Conservation (phyloP, 768 basidiomycete species). For the Lactarius indigo region DNA sequence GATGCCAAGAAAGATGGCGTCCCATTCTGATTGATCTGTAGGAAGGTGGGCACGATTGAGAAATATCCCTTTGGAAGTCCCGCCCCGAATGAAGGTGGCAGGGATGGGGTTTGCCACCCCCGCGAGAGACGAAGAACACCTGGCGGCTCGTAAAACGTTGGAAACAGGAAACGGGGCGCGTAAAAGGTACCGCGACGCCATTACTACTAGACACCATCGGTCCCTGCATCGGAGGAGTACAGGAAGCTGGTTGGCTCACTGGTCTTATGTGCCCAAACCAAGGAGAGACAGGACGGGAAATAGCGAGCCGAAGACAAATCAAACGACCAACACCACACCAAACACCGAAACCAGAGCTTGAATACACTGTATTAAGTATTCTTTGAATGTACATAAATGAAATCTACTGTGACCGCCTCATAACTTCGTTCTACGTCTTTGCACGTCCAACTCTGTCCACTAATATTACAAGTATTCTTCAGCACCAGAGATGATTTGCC, state of each 20-base stretch:
- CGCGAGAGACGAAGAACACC: conserved; percentile 14
- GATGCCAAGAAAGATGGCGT: conserved; percentile 58
- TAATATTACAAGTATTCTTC: conserved; percentile 19
- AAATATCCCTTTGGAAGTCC: conserved; percentile 77
- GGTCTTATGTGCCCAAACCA: not conserved
- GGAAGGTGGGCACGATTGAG: conserved; percentile 55
- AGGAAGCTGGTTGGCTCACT: conserved; percentile 15
- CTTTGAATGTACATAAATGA: not conserved
- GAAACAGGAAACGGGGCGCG: not conserved
- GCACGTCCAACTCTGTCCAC: conserved; percentile 34
- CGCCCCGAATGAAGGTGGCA: conserved; percentile 59
- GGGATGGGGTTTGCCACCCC: conserved; percentile 34
- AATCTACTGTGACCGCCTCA: not conserved
- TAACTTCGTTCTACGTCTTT: conserved; percentile 16
- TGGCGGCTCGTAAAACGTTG: not conserved
- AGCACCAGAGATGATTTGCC: not conserved
- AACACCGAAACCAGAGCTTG: not conserved
- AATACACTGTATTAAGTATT: not conserved
- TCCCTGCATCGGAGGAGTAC: not conserved
- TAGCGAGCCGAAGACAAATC: not conserved
- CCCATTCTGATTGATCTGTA: conserved; percentile 47
- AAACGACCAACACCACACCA: not conserved
- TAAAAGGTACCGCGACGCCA: not conserved
- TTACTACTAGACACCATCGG: conserved; percentile 11
- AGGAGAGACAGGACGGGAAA: not conserved